These are phyloP conservation scores for Oryza glumipatula DNA, from an alignment of 176 grass and related monocot genomes.

Conservation along the genomic window DNA sequence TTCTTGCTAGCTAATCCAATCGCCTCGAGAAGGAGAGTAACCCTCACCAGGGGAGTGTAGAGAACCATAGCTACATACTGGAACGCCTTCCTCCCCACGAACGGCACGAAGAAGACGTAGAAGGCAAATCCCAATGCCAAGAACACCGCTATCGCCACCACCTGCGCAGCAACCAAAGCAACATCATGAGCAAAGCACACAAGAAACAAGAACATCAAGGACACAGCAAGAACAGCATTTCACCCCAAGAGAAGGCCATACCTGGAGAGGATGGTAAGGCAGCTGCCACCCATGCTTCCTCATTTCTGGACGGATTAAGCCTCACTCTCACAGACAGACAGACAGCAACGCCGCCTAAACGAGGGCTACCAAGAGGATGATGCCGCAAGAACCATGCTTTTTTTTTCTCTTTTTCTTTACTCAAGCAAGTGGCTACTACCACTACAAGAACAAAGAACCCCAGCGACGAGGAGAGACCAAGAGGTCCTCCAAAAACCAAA, in stretches of 20 bases:
- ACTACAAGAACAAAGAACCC: not conserved
- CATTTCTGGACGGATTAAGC: conserved; percentile 44
- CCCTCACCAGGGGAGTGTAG: conserved; percentile 89
- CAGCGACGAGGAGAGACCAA: not conserved
- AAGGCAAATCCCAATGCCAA: conserved; percentile 91
- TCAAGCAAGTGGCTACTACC: not conserved
- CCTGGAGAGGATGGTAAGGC: conserved; percentile 97
- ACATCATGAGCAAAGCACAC: not conserved
- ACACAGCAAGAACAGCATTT: not conserved
- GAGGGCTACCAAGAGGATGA: conserved; percentile 32
- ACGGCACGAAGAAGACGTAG: conserved; percentile 96
- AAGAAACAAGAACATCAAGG: conserved; percentile 18
- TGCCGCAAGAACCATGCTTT: conserved; percentile 16
- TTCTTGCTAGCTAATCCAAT: not conserved
- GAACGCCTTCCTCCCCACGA: conserved; percentile 67
- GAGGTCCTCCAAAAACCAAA: conserved; percentile 23
- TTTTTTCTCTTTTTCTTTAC: not conserved
- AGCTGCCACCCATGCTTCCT: conserved; percentile 99
- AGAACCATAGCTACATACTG: conserved; percentile 70
- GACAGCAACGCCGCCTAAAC: not conserved
- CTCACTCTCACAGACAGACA: not conserved
- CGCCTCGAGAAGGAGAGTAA: not conserved
- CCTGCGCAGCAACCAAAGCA: conserved; percentile 47
- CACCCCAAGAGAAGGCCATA: not conserved
- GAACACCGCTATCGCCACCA: conserved; percentile 96